These are phyloP conservation scores for Grosmannia serpens DNA, from an alignment of 2,329 filamentous ascomycete genomes.

Conservation along the genomic window DNA sequence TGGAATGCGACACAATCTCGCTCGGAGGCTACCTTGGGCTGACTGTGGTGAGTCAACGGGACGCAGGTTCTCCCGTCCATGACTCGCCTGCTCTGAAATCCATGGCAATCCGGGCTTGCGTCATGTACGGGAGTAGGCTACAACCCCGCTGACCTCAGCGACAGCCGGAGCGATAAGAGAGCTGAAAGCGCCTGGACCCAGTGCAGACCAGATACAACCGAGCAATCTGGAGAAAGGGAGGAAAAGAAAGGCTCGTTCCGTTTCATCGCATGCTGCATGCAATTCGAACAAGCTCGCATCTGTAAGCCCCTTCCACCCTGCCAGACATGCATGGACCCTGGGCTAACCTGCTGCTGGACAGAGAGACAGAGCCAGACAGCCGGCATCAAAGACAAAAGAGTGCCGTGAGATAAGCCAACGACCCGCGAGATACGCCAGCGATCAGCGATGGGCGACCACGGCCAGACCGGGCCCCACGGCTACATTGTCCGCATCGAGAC, in stretches of 20 bases:
- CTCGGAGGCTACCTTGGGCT: not conserved
- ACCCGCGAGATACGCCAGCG: not conserved
- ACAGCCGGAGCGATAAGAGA: not conserved
- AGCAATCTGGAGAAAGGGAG: no score
- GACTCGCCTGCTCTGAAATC: not conserved
- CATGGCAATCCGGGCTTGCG: not conserved
- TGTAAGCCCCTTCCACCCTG: no score
- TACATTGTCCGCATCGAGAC: conserved; percentile 1
- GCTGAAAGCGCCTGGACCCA: not conserved
- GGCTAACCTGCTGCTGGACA: no score
- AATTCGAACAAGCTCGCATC: no score
- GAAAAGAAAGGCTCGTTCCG: no score
- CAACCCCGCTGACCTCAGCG: not conserved
- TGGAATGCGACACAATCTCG: not conserved
- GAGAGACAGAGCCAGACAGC: no score
- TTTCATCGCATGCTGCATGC: no score
- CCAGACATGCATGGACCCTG: no score
- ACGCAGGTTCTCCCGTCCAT: not conserved
- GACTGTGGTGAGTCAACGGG: not conserved
- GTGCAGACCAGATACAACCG: not conserved
- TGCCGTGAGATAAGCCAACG: not conserved
- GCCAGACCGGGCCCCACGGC: not conserved
- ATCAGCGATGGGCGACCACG: not conserved
- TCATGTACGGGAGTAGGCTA: not conserved
- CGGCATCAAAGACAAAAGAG: no score